A percentile compares a stretch with the other conserved stretches of the same genome.
phyloP scores from a whole-genome alignment of 176 grass and related monocot species.

The Alloteropsis semialata region DNA sequence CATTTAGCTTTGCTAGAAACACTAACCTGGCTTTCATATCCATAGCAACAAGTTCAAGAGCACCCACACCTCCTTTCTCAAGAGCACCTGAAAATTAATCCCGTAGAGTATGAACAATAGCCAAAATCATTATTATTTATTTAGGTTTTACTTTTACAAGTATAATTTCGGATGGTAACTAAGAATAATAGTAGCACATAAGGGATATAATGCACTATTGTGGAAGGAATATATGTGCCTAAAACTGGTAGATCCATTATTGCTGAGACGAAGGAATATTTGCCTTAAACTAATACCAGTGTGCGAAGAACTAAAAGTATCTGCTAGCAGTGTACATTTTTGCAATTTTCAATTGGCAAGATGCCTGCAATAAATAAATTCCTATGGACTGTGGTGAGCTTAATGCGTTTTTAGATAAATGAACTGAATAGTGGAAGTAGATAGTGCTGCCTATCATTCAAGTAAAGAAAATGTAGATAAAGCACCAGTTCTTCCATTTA shows the following conservation, averaged over 20 bases:
- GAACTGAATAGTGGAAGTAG: neutral
- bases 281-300: neutral
- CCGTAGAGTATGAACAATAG: neutral
- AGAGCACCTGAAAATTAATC: slow-evolving; percentile 52
- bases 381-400: neutral
- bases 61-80: slow-evolving; percentile 83
- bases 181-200: neutral
- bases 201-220: neutral
- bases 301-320: neutral
- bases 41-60: slow-evolving; percentile 88
- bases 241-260: neutral
- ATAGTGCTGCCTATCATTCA: neutral
- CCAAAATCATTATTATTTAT: neutral
- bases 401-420: neutral
- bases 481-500: neutral
- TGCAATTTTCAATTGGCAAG: neutral
- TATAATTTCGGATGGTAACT: neutral
- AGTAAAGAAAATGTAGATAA: neutral
- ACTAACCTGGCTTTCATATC: slow-evolving; percentile 82
- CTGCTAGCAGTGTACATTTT: neutral
- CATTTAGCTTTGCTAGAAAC: neutral
- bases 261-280: neutral
- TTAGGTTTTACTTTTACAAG: neutral
- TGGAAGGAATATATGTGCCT: neutral
- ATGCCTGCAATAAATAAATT: neutral